Conservation (phyloP, 2,329 filamentous ascomycete genomes). For the Ophiostoma angusticollis region DNA sequence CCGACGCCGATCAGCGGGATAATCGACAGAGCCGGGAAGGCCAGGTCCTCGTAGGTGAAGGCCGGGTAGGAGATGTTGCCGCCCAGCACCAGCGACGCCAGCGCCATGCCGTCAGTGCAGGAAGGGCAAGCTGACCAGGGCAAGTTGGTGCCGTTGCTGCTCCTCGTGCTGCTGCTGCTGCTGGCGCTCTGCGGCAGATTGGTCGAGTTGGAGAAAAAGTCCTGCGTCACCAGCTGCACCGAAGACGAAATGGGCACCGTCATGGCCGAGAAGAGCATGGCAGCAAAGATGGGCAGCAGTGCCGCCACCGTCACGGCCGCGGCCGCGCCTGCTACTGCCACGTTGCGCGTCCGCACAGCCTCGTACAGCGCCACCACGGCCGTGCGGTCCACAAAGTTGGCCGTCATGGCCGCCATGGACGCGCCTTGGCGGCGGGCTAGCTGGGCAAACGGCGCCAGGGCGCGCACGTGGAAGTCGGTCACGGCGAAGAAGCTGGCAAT, state of each 20-base stretch:
- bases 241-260: slow-evolving; percentile 16
- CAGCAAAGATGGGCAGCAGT: slow-evolving; percentile 21
- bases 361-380: slow-evolving; percentile 17
- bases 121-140: slow-evolving; percentile 8
- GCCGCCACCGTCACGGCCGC: slow-evolving; percentile 18
- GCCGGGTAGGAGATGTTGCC: slow-evolving; percentile 23
- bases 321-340: too few species aligned
- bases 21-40: slow-evolving; percentile 17
- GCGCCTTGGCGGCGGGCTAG: slow-evolving; percentile 16
- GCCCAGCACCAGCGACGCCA: slow-evolving; percentile 23
- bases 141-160: too few species aligned
- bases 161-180: too few species aligned
- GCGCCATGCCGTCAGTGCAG: slow-evolving; percentile 18
- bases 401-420: slow-evolving; percentile 19
- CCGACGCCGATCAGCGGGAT: slow-evolving; percentile 7
- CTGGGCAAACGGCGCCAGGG: slow-evolving; percentile 22
- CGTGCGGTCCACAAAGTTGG: slow-evolving; percentile 23
- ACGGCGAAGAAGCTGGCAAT: slow-evolving; percentile 21
- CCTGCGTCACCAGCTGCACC: slow-evolving; percentile 17
- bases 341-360: slow-evolving; percentile 16
- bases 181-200: too few species aligned
- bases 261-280: slow-evolving; percentile 21
- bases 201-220: slow-evolving; percentile 21
- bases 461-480: slow-evolving; percentile 21
- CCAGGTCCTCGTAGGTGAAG: slow-evolving; percentile 25